Conservation (phyloP, 1,284 basidiomycete species). For the Ustilago shanxiensis region DNA sequence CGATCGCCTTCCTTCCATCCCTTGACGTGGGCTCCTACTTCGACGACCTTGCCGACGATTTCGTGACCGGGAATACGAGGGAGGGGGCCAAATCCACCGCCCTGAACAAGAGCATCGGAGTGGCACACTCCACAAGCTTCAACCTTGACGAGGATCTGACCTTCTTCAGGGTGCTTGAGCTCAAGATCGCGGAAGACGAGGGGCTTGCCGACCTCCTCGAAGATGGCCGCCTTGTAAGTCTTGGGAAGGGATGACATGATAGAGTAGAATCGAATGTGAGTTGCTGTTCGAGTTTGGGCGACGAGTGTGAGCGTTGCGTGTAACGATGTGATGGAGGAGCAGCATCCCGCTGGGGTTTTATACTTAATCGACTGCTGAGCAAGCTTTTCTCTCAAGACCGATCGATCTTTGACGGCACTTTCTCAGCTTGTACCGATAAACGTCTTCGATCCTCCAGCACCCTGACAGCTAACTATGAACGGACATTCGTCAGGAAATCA, state of each 20-base stretch:
- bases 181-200: slow-evolving; percentile 91
- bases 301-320: too few relatives aligned
- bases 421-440: too few relatives aligned
- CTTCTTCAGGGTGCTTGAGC: slow-evolving; percentile 87
- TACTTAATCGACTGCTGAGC: too few relatives aligned
- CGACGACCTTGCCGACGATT: slow-evolving; percentile 62
- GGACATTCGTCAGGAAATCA: too few relatives aligned
- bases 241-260: slow-evolving; percentile 49
- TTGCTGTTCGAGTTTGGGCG: too few relatives aligned
- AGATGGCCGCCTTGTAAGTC: slow-evolving; percentile 79
- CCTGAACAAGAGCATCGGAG: slow-evolving; percentile 72
- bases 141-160: slow-evolving; percentile 94
- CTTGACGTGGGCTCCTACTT: slow-evolving; percentile 56
- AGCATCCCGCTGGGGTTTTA: too few relatives aligned
- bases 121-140: slow-evolving; percentile 96
- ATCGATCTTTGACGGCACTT: too few relatives aligned
- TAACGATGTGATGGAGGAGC: too few relatives aligned
- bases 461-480: too few relatives aligned
- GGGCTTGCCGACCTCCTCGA: slow-evolving; percentile 90
- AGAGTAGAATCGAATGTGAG: too few relatives aligned
- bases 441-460: too few relatives aligned
- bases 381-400: too few relatives aligned
- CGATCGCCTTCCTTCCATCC: slow-evolving; percentile 62
- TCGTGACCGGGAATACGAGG: slow-evolving; percentile 64
- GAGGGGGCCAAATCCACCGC: slow-evolving; percentile 36